Evolutionary conservation across 202 grass and related monocot genomes (phyloP).

Genomic region (Saccharum hybrid): DNA sequence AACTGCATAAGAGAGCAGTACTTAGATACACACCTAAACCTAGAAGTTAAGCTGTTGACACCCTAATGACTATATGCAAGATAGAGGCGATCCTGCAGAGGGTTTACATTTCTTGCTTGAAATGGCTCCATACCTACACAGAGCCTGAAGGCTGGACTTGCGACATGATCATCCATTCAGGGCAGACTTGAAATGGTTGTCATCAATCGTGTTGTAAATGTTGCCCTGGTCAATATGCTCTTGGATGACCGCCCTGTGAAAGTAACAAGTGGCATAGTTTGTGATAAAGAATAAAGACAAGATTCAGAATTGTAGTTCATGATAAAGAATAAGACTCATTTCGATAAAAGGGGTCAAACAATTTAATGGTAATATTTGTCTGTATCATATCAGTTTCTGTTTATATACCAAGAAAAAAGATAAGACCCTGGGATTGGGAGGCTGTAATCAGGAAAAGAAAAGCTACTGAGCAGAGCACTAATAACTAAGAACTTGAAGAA

Average conservation of each 20-base stretch:
- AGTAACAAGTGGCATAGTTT: slow-evolving; percentile 5
- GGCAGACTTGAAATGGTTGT: slow-evolving; percentile 70
- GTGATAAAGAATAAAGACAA: neutral
- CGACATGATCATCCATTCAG: slow-evolving; percentile 67
- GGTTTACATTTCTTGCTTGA: slow-evolving; percentile 25
- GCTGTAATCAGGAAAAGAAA: neutral
- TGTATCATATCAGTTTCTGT: neutral
- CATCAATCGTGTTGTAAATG: slow-evolving; percentile 91
- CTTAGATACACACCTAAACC: slow-evolving; percentile 26
- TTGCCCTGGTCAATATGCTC: slow-evolving; percentile 57
- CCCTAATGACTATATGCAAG: neutral
- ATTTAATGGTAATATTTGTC: neutral
- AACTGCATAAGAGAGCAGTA: neutral
- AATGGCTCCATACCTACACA: neutral
- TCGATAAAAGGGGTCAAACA: neutral
- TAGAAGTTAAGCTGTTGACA: slow-evolving; percentile 29
- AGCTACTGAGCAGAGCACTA: neutral
- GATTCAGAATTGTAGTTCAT: neutral
- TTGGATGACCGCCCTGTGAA: slow-evolving; percentile 54
- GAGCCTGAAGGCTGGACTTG: neutral
- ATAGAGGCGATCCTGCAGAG: neutral
- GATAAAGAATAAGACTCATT: neutral
- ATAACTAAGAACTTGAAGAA: neutral
- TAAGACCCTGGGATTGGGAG: neutral
- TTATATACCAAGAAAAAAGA: neutral